phyloP scores from a whole-genome alignment of 1,284 basidiomycete species.

The Trametes pubescens region DNA sequence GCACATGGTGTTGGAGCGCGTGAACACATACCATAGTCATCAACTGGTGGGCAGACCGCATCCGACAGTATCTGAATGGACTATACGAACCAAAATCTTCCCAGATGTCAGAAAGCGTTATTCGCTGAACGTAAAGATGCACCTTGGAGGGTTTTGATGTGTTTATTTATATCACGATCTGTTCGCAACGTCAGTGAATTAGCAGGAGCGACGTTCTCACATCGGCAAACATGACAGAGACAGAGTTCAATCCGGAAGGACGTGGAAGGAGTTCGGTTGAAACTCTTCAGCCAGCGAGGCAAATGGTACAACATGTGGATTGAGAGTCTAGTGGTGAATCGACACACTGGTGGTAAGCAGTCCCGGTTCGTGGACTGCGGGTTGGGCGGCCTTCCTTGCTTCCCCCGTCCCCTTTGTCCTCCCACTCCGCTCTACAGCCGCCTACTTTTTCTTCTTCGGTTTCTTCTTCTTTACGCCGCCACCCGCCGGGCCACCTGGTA shows the following conservation, averaged over 20 bases:
- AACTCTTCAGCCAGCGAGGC: neutral
- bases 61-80: too few relatives aligned
- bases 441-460: constrained; percentile 62
- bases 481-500: constrained; percentile 36
- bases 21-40: too few relatives aligned
- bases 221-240: too few relatives aligned
- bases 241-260: neutral
- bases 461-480: constrained; percentile 63
- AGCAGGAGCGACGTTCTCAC: too few relatives aligned
- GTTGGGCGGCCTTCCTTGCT: neutral
- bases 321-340: constrained; percentile 12
- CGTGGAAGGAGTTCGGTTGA: neutral
- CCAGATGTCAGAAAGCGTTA: too few relatives aligned
- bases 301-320: constrained; percentile 21
- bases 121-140: too few relatives aligned
- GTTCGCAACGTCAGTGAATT: too few relatives aligned
- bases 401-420: neutral
- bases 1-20: too few relatives aligned
- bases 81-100: too few relatives aligned
- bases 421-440: neutral
- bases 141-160: too few relatives aligned
- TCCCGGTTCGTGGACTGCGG: constrained; percentile 15
- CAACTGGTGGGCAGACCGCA: too few relatives aligned
- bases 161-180: too few relatives aligned
- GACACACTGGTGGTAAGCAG: constrained; percentile 10